Percentiles rank a stretch among this genome's conserved stretches.
Evolutionary conservation across 352 stramenopile genomes (phyloP).

Genomic region (Phytophthora constricta): DNA sequence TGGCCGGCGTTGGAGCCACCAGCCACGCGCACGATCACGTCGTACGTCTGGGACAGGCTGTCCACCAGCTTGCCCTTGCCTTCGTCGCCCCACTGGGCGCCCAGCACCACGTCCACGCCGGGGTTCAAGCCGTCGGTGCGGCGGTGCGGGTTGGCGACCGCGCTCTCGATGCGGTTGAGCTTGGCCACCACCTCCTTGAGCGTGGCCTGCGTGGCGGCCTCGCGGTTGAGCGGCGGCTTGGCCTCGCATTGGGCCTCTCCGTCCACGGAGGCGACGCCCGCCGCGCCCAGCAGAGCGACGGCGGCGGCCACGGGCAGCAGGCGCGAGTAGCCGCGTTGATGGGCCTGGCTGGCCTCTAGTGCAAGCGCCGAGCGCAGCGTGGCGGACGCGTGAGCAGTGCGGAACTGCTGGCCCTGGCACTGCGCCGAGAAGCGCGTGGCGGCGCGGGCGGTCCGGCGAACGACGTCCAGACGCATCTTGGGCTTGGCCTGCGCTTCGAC

Average conservation of each 20-base stretch:
- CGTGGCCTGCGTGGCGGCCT: constrained; percentile 69
- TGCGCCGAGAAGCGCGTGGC: constrained; percentile 51
- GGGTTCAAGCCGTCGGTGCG: constrained; percentile 67
- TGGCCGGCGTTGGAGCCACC: constrained; percentile 98
- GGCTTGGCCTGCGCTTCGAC: neutral
- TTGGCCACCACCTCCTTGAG: constrained; percentile 86
- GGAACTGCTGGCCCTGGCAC: constrained; percentile 35
- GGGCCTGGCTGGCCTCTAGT: constrained; percentile 46
- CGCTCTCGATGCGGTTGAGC: constrained; percentile 89
- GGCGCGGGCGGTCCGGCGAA: constrained; percentile 47
- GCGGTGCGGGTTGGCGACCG: constrained; percentile 83
- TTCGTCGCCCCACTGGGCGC: constrained; percentile 99
- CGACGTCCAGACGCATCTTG: constrained; percentile 64
- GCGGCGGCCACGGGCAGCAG: constrained; percentile 34
- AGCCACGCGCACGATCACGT: constrained; percentile 96
- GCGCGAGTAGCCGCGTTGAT: constrained; percentile 20
- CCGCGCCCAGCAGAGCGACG: constrained; percentile 38
- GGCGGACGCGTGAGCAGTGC: constrained; percentile 35
- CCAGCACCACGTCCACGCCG: constrained; percentile 95
- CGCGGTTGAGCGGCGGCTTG: constrained; percentile 47
- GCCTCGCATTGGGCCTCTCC: constrained; percentile 42
- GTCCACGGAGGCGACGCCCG: constrained; percentile 33
- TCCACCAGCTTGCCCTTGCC: constrained; percentile 99
- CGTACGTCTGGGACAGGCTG: constrained; percentile 94
- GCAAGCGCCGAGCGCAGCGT: constrained; percentile 56